phyloP scores from a whole-genome alignment of 805 yeast genomes.

The Metschnikowia noctiluminum region DNA sequence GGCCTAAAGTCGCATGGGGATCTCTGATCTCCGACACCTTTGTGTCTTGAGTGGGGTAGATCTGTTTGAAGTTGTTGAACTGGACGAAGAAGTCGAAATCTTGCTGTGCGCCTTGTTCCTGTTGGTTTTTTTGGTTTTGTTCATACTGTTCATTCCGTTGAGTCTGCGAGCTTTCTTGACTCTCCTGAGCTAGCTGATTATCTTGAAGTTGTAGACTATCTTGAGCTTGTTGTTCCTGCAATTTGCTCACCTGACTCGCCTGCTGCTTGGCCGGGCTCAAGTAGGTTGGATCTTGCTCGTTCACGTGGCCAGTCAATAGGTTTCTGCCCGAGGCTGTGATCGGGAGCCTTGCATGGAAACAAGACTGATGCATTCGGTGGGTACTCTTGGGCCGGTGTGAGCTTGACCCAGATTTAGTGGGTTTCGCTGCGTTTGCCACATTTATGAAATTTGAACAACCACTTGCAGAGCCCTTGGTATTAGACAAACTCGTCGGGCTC shows the following conservation, averaged over 20 bases:
- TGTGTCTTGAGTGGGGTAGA: slow-evolving; percentile 6
- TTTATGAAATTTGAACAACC: too few species aligned
- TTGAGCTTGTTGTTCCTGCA: background rate
- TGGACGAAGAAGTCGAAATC: slow-evolving; percentile 40
- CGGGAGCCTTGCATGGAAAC: slow-evolving; percentile 44
- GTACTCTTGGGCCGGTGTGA: background rate
- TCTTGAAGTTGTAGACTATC: too few species aligned
- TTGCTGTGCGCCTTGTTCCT: slow-evolving; percentile 13
- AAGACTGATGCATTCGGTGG: slow-evolving; percentile 32
- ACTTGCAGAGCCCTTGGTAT: too few species aligned
- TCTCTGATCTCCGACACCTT: slow-evolving; percentile 1
- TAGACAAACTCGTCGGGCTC: too few species aligned
- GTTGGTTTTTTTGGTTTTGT: too few species aligned
- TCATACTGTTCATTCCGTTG: too few species aligned
- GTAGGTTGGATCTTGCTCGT: background rate
- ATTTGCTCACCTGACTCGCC: background rate
- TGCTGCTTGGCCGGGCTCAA: background rate
- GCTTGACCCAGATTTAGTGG: too few species aligned
- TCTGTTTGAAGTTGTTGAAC: slow-evolving; percentile 29
- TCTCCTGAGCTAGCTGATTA: too few species aligned
- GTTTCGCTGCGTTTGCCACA: too few species aligned
- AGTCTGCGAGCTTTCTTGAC: too few species aligned
- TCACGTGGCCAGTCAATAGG: background rate
- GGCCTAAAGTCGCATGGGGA: background rate
- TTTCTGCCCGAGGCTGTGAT: background rate